phyloP scores from a whole-genome alignment of 2,329 filamentous ascomycete genomes.

The Mycocentrospora acerina region DNA sequence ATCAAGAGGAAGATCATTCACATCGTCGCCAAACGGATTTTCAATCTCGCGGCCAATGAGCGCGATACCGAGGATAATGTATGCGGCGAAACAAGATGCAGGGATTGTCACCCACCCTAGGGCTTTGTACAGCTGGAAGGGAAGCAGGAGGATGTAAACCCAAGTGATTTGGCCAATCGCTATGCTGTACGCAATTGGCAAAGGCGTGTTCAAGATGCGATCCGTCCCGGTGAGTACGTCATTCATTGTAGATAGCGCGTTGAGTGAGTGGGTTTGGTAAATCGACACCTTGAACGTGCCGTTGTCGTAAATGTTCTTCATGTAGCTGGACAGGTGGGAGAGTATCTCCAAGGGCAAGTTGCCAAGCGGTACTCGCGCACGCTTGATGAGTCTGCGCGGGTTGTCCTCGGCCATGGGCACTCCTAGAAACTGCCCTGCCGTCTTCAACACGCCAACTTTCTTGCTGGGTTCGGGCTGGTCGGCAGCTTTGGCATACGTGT shows the following conservation, averaged over 20 bases:
- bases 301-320: slow-evolving; percentile 61
- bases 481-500: slow-evolving; percentile 67
- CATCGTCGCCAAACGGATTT: slow-evolving; percentile 80
- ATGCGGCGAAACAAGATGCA: slow-evolving; percentile 68
- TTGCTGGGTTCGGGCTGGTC: slow-evolving; percentile 34
- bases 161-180: slow-evolving; percentile 83
- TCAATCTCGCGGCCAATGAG: slow-evolving; percentile 80
- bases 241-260: slow-evolving; percentile 63
- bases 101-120: slow-evolving; percentile 77
- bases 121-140: slow-evolving; percentile 70
- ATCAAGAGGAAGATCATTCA: slow-evolving; percentile 70
- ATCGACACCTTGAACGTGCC: slow-evolving; percentile 58
- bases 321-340: slow-evolving; percentile 66
- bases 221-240: slow-evolving; percentile 73
- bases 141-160: slow-evolving; percentile 77
- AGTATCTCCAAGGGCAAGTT: slow-evolving; percentile 81
- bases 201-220: slow-evolving; percentile 76
- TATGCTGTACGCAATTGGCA: slow-evolving; percentile 82
- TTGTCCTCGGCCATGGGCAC: slow-evolving; percentile 74
- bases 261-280: slow-evolving; percentile 62
- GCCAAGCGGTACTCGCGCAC: slow-evolving; percentile 68
- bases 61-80: slow-evolving; percentile 79
- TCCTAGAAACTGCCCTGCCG: slow-evolving; percentile 69
- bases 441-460: slow-evolving; percentile 52
- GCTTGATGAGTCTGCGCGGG: slow-evolving; percentile 74